These are phyloP conservation scores for Phytophthora meadii DNA, from an alignment of 352 stramenopile genomes.

Conservation along the genomic window DNA sequence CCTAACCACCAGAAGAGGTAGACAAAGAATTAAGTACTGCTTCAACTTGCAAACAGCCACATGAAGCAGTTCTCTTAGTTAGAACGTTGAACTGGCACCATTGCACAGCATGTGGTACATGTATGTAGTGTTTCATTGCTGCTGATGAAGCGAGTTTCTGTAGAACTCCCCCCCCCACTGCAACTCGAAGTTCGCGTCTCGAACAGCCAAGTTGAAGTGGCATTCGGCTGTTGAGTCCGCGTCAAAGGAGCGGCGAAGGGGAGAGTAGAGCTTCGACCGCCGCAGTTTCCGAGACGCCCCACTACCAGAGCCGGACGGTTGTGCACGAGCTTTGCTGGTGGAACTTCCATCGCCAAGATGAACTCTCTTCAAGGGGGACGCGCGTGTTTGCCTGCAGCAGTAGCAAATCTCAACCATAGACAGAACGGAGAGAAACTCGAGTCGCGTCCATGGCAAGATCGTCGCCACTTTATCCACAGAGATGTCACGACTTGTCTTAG, in stretches of 20 bases:
- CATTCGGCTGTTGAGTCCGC: conserved; percentile 30
- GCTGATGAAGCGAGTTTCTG: too few species aligned
- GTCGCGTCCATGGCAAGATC: conserved; percentile 12
- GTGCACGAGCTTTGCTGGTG: conserved; percentile 20
- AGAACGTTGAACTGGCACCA: too few species aligned
- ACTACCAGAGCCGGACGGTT: conserved; percentile 11
- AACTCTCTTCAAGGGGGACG: background rate
- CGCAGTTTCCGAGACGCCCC: conserved; percentile 2
- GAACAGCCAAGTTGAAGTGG: conserved; percentile 16
- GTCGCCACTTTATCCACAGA: conserved; percentile 6
- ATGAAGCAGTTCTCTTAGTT: too few species aligned
- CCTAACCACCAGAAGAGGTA: too few species aligned
- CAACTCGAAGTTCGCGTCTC: too few species aligned
- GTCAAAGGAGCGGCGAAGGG: conserved; percentile 10
- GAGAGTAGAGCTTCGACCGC: background rate
- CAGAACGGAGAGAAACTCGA: conserved; percentile 20
- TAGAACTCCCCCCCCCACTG: too few species aligned
- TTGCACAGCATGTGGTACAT: too few species aligned
- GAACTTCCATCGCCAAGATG: conserved; percentile 3
- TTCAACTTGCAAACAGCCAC: too few species aligned
- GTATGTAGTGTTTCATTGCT: too few species aligned
- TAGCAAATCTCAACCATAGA: conserved; percentile 27
- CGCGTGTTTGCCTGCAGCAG: conserved; percentile 14
- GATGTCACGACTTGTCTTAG: background rate
- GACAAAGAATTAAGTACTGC: too few species aligned